Evolutionary conservation across 768 basidiomycete species (phyloP), one percentile per base, ranked within the genome.

Genomic region (Lactifluus pinguis): DNA sequence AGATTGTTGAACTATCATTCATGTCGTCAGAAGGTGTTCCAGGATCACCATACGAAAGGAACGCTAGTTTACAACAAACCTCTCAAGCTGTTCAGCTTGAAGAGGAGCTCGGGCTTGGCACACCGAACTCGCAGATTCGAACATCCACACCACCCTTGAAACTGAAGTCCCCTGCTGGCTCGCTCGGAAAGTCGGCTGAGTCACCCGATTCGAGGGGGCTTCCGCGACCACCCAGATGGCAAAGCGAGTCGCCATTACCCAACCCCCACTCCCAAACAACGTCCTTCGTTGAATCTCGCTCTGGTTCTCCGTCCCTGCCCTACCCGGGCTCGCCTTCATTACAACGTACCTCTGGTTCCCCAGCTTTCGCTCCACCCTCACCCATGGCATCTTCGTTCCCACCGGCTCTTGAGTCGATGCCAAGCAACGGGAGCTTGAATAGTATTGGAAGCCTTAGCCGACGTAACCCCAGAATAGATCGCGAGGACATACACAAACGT

Each of bases 401-500:
- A 45, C 55, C 17, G n/a, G 38, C 34, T 19, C 49, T 61, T 34
- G 53, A 65, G 47, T 49, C 65, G 42, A 57, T 66, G 25, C 62
- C 65, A 38, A 66, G 63, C 25, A 45, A 62, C 9, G 54, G 66
- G 10, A 70, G 68, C 55, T 51, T 70, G 10, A 59, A 63, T 2
- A 67, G 64, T 34, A 52, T 65, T 17, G 63, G 36, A 4, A 71
- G 61, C 65, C 72, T 56, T 66, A 66, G 62, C 38, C 66, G 70
- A 32, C 49, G 65, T 3, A 76, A 75, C 54, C 74, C 74, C 29
- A 75, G 81, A 48, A 82, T 85, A 59, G 83, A 73, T 55, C 76
- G 77, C 32, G 82, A 82, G 55, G 79, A 80, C 51, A 76, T 86
- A 19, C 77, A 80, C 60, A 72, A 77, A 55, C 75, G 80, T 39